Conservation (phyloP, 2,329 filamentous ascomycete genomes). For the Calonectria hawksworthii region DNA sequence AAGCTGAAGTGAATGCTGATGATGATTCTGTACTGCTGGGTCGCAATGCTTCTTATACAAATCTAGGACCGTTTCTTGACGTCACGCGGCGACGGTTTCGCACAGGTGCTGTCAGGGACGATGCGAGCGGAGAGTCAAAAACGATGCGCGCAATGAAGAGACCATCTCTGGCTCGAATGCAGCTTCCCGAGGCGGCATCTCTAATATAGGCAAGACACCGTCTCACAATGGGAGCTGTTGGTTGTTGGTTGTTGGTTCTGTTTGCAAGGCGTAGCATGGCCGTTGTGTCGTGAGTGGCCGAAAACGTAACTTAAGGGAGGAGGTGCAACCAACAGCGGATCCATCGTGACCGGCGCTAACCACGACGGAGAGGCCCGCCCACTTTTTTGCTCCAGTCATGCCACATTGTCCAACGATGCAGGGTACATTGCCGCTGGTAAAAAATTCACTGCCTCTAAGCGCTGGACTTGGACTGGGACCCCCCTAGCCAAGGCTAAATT, state of each 20-base stretch:
- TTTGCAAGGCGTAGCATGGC: not conserved
- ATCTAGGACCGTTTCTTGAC: not conserved
- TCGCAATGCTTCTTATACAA: slow-evolving; percentile 2
- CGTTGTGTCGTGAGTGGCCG: not conserved
- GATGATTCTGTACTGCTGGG: not conserved
- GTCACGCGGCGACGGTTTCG: slow-evolving; percentile 19
- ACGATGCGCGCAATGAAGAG: not conserved
- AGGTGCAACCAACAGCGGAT: not conserved
- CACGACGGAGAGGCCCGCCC: not conserved
- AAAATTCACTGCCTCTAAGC: not conserved
- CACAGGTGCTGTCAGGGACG: not conserved
- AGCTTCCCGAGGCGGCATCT: slow-evolving; percentile 5
- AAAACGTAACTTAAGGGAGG: slow-evolving; percentile 18
- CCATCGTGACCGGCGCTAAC: not conserved
- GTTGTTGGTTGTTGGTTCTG: too few relatives aligned
- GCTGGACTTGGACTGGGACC: too few relatives aligned
- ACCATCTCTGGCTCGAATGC: not conserved
- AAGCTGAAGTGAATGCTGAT: not conserved
- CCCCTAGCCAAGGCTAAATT: too few relatives aligned
- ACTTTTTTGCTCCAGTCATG: not conserved
- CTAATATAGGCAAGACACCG: not conserved
- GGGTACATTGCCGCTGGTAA: not conserved
- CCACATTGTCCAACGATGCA: not conserved
- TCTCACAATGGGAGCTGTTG: not conserved
- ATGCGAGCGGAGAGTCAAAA: slow-evolving; percentile 11